Conservation (phyloP, 1,284 basidiomycete genomes). For the Cryptococcus hybrid region DNA sequence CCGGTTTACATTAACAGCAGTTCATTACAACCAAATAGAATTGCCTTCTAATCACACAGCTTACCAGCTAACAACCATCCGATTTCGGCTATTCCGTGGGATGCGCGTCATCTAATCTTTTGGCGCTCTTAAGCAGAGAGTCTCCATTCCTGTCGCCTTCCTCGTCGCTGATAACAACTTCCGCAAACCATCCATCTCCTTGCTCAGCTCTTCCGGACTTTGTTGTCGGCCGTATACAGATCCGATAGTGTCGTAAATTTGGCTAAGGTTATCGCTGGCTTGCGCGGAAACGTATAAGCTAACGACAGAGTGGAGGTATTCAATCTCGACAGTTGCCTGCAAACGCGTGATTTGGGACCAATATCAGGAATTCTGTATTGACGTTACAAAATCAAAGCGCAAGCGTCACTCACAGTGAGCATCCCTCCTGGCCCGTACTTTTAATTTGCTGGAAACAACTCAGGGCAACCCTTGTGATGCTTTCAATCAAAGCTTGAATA, state of each 20-base stretch:
- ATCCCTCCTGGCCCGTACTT: constrained; percentile 97
- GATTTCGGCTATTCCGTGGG: too few relatives aligned
- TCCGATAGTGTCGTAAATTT: constrained; percentile 92
- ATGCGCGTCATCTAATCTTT: neutral
- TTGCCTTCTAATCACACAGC: too few relatives aligned
- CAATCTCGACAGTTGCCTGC: constrained; percentile 96
- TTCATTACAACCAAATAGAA: too few relatives aligned
- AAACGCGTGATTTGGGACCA: neutral
- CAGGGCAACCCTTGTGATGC: constrained; percentile 76
- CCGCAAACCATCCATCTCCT: constrained; percentile 88
- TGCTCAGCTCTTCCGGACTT: constrained; percentile 66
- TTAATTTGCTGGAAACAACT: constrained; percentile 80
- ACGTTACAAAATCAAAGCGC: neutral
- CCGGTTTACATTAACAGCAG: too few relatives aligned
- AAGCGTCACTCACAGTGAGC: constrained; percentile 68
- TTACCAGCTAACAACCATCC: too few relatives aligned
- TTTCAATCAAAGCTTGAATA: constrained; percentile 77
- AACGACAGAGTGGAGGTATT: constrained; percentile 96
- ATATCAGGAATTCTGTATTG: neutral
- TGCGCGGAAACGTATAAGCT: constrained; percentile 77
- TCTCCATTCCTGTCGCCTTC: constrained; percentile 89
- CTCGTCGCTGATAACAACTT: constrained; percentile 82
- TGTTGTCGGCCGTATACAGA: constrained; percentile 75
- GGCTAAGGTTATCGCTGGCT: constrained; percentile 78
- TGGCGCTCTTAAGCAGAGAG: constrained; percentile 63